phyloP scores from a whole-genome alignment of 2,329 filamentous ascomycete species.

The Aspergillus neoniger region DNA sequence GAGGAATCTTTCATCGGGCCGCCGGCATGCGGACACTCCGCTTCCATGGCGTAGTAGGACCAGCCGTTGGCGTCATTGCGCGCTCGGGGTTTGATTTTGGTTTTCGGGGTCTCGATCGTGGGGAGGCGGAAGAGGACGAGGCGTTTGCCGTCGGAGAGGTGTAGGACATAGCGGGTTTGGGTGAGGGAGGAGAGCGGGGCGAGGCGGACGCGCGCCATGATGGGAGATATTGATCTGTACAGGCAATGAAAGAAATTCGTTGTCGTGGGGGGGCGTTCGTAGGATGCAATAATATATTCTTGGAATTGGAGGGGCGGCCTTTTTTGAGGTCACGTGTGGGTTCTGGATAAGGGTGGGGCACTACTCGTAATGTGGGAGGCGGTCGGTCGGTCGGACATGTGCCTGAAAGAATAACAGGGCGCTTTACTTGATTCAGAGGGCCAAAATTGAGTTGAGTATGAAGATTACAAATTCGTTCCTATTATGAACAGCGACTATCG shows the following conservation, averaged over 20 bases:
- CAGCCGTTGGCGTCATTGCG: constrained; percentile 44
- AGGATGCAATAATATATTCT: background rate
- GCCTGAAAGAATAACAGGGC: background rate
- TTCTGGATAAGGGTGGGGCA: background rate
- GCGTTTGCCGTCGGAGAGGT: constrained; percentile 48
- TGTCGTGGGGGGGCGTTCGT: background rate
- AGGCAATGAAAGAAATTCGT: rapidly evolving
- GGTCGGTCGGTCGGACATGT: background rate
- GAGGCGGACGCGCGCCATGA: constrained; percentile 27
- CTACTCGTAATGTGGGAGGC: background rate
- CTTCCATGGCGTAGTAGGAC: constrained; percentile 53
- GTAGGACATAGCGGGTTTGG: constrained; percentile 47
- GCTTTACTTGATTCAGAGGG: no score
- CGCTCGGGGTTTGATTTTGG: constrained; percentile 17
- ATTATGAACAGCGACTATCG: no score
- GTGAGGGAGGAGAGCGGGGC: constrained; percentile 37
- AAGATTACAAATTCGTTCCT: no score
- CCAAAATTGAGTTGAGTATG: background rate
- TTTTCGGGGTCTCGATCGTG: constrained; percentile 37
- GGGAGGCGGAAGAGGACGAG: constrained; percentile 50
- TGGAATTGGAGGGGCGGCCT: background rate
- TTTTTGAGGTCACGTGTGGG: background rate
- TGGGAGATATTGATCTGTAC: background rate
- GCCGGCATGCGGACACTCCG: constrained; percentile 51
- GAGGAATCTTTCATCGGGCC: constrained; percentile 50